phyloP scores from a whole-genome alignment of 1,284 basidiomycete species.

The Quambalaria eucalypti region DNA sequence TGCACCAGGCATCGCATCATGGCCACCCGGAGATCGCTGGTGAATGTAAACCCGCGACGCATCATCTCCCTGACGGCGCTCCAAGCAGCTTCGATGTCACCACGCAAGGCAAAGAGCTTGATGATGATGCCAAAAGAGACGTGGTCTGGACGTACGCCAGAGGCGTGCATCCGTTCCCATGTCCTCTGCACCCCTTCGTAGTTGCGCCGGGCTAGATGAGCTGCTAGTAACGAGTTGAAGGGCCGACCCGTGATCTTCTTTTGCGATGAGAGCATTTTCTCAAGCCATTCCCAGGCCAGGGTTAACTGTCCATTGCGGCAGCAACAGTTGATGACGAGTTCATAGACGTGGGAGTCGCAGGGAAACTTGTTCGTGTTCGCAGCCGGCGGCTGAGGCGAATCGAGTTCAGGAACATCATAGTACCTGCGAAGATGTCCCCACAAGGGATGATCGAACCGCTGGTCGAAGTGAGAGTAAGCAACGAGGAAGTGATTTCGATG shows the following conservation, averaged over 20 bases:
- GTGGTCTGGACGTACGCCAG: background rate
- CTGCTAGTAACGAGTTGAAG: too few relatives aligned
- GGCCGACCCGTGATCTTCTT: too few relatives aligned
- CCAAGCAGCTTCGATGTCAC: slow-evolving; percentile 63
- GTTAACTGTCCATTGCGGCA: background rate
- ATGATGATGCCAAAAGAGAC: slow-evolving; percentile 58
- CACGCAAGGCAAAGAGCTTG: slow-evolving; percentile 58
- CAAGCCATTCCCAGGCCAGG: background rate
- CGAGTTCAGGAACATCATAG: too few relatives aligned
- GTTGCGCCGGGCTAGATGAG: background rate
- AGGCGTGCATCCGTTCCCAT: background rate
- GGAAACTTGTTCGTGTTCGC: background rate
- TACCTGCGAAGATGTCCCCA: too few relatives aligned
- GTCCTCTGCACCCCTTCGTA: background rate
- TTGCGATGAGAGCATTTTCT: background rate
- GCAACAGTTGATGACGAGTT: background rate
- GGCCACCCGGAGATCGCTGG: background rate
- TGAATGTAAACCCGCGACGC: background rate
- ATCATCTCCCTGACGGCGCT: slow-evolving; percentile 59
- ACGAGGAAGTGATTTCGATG: background rate
- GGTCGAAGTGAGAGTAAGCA: background rate
- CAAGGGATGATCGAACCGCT: background rate
- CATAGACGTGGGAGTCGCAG: background rate
- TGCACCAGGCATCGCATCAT: background rate
- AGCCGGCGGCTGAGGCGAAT: too few relatives aligned